Base-by-base conservation (phyloP, 192 early-diverging fungal species). In the Backusella westeae region DNA sequence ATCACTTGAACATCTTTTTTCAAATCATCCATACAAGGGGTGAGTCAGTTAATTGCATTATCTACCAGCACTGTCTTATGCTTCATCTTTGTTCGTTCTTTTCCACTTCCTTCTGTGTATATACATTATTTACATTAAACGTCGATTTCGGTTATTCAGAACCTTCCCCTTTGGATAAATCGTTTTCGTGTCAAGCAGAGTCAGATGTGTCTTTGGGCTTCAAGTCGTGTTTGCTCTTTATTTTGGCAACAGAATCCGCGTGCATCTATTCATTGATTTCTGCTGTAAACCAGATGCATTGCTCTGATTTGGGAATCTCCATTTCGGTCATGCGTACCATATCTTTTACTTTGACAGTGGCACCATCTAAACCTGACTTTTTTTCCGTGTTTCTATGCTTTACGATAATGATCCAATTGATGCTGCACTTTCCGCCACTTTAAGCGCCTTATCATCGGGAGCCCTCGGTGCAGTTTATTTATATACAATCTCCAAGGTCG, bases 381-480 rank as follows among this genome's bases (percentile, higher is more conserved):
- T 69, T 53, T 6, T 85, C 80, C 10, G 81, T 81, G 74, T 78
- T 84, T 63, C 82, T 78, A 65, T 88, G 82, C 73, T 92, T 94
- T 6, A 94, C 78, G 42, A 91, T 92, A 9, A 3, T 0, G 32
- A 32, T 32, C 32, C 32, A 32, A 32, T 32, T 32, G 32, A 2
- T 32, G 32, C 2, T 88, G 53, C 88, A 84, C 34, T 90, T 87
- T 90, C 90, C 4, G 92, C 91, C 1, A 94, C 90, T 32, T 93
- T 91, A 15, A 98, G 80, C 1, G 95, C 87, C 81, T 99, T 96
- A 3, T 95, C 96, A 36, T 96, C 96, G 0, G 94, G 89, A 52
- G 94, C 87, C 90, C 91, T 93, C 53, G 78, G 83, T 68, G 80
- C 76, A 15, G 84, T 89, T 69, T 82, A 80, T 19, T 38, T 66